These are phyloP conservation scores for Monosporascus sp. DNA, from an alignment of 2,329 filamentous ascomycete species.

Conservation along the genomic window DNA sequence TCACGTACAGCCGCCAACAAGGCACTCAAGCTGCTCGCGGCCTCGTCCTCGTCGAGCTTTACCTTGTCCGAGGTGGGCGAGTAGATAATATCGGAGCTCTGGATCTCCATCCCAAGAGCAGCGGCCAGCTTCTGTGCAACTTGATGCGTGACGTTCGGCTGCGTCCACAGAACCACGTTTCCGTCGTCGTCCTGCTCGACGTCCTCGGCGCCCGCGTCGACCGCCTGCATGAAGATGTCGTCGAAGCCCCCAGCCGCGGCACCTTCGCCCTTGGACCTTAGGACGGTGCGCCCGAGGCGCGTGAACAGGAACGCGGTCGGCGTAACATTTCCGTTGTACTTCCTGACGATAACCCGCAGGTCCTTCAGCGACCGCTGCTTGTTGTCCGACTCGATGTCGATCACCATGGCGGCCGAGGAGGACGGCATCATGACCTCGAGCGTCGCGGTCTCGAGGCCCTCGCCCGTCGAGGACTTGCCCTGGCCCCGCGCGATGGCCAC, in stretches of 20 bases:
- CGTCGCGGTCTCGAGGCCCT: constrained; percentile 68
- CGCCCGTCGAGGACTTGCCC: constrained; percentile 70
- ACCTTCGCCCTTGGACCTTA: constrained; percentile 47
- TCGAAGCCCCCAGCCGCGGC: constrained; percentile 48
- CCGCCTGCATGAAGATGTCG: constrained; percentile 71
- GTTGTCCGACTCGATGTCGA: constrained; percentile 83
- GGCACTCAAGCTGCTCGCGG: constrained; percentile 50
- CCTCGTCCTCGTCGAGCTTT: constrained; percentile 51
- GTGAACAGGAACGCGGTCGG: constrained; percentile 82
- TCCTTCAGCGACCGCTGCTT: constrained; percentile 70
- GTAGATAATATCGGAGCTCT: constrained; percentile 79
- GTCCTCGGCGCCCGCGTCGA: constrained; percentile 79
- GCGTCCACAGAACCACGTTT: constrained; percentile 65
- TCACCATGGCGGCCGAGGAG: constrained; percentile 68
- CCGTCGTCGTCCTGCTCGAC: constrained; percentile 64
- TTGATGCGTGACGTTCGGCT: constrained; percentile 58
- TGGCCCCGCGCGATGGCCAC: constrained; percentile 82
- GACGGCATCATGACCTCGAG: constrained; percentile 78
- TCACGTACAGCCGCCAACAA: constrained; percentile 60
- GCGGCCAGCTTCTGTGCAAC: constrained; percentile 60
- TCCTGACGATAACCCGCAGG: constrained; percentile 66
- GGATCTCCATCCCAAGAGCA: constrained; percentile 60
- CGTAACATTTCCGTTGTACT: constrained; percentile 62
- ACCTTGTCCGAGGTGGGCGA: constrained; percentile 73
- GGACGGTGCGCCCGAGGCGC: constrained; percentile 68